phyloP scores from a whole-genome alignment of 441 rosid genomes.

The Adansonia madagascariensis region DNA sequence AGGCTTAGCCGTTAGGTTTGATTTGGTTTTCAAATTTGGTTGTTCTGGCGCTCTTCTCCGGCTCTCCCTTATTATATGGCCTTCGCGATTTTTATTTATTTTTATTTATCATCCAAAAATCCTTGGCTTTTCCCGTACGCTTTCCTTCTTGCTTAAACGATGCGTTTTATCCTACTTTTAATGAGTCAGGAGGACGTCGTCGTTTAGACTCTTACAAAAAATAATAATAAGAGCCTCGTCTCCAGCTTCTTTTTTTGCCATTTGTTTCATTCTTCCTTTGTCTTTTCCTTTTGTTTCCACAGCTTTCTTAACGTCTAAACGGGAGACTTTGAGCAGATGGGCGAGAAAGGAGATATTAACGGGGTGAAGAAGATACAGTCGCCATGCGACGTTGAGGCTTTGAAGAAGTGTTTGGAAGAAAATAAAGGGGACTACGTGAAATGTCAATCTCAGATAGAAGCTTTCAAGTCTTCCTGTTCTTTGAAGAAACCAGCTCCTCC shows the following conservation, averaged over 20 bases:
- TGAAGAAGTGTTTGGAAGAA: slow-evolving; percentile 88
- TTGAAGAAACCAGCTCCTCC: slow-evolving; percentile 51
- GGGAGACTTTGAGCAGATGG: slow-evolving; percentile 34
- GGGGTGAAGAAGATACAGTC: slow-evolving; percentile 58
- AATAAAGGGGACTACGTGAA: slow-evolving; percentile 74
- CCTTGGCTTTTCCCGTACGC: not conserved
- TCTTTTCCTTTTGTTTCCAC: not conserved
- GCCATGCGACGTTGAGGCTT: slow-evolving; percentile 79
- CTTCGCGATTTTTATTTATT: not conserved
- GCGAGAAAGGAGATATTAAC: slow-evolving; percentile 32
- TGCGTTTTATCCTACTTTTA: not conserved
- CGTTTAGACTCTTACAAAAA: not conserved
- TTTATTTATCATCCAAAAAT: not conserved
- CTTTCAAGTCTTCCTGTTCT: slow-evolving; percentile 81
- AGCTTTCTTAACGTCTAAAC: slow-evolving; percentile 25
- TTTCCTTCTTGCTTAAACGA: not conserved
- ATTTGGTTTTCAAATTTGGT: slow-evolving; percentile 32
- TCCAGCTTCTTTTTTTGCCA: not conserved
- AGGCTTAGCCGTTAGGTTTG: slow-evolving; percentile 34
- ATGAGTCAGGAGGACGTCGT: not conserved
- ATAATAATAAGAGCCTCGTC: not conserved
- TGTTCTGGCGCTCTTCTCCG: slow-evolving; percentile 29
- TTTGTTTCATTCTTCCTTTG: not conserved
- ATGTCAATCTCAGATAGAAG: slow-evolving; percentile 76
- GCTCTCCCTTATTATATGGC: not conserved